phyloP scores from a whole-genome alignment of 202 grass and related monocot genomes.

The Sporobolus alterniflorus region DNA sequence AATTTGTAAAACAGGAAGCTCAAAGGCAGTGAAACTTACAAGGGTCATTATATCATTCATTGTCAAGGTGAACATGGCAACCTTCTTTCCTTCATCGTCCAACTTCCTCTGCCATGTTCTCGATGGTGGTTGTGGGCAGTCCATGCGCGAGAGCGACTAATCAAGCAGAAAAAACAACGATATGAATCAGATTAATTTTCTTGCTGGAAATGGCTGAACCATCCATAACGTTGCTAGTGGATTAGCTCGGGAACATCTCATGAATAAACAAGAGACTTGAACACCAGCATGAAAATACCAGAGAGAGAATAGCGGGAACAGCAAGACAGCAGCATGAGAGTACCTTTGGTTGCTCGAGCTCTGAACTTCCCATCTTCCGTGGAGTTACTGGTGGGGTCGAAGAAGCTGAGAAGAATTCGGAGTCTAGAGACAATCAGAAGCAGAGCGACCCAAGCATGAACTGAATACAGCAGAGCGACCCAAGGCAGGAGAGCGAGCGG shows the following conservation, averaged over 20 bases:
- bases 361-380: conserved; percentile 21
- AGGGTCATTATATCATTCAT: conserved; percentile 16
- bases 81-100: conserved; percentile 55
- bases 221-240: not conserved
- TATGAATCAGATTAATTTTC: conserved; percentile 11
- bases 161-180: not conserved
- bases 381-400: not conserved
- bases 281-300: not conserved
- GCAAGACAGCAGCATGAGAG: no score
- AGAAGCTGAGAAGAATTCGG: not conserved
- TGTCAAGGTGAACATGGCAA: conserved; percentile 36
- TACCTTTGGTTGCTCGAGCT: conserved; percentile 33
- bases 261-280: not conserved
- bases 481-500: no score
- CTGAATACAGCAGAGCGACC: no score
- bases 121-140: conserved; percentile 21
- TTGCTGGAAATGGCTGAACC: not conserved
- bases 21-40: conserved; percentile 25
- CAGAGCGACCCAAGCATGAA: no score
- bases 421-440: not conserved
- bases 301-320: not conserved
- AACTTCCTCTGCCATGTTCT: conserved; percentile 57
- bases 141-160: not conserved
- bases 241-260: not conserved
- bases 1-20: no score